Percentiles rank a stretch among this genome's conserved stretches.
Conservation (phyloP, 805 yeast genomes). For the Teunomyces atbi region DNA sequence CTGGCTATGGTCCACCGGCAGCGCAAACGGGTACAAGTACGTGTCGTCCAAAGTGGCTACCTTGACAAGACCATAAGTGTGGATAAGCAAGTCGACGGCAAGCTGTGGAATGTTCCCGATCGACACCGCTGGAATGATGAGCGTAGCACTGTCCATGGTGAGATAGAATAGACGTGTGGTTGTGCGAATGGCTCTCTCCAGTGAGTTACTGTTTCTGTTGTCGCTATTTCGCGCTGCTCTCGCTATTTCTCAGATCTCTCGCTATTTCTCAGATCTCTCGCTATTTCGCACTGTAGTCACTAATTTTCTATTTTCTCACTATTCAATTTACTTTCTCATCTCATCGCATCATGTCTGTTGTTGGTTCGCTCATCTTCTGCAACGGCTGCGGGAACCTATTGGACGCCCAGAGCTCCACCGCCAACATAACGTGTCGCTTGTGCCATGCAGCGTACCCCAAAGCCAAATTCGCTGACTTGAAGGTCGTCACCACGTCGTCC, state of each 20-base stretch:
- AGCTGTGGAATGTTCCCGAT: slow-evolving; percentile 91
- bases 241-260: background rate
- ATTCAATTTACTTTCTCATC: too few species aligned
- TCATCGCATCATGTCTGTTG: slow-evolving; percentile 69
- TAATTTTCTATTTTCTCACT: too few species aligned
- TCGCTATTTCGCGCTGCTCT: too few species aligned
- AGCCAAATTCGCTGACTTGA: slow-evolving; percentile 65
- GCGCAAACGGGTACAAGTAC: slow-evolving; percentile 75
- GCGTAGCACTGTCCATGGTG: slow-evolving; percentile 35
- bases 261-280: background rate
- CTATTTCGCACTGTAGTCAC: too few species aligned
- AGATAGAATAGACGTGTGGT: too few species aligned
- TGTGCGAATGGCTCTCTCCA: too few species aligned
- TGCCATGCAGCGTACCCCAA: slow-evolving; percentile 46
- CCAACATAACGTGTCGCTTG: slow-evolving; percentile 54
- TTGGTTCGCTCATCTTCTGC: slow-evolving; percentile 94
- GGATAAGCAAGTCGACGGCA: slow-evolving; percentile 67
- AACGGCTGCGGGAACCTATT: slow-evolving; percentile 87
- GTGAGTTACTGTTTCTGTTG: too few species aligned
- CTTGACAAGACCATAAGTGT: slow-evolving; percentile 52
- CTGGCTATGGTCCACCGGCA: slow-evolving; percentile 59
- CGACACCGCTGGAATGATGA: slow-evolving; percentile 79
- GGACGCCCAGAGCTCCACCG: slow-evolving; percentile 56
- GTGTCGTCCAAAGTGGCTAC: slow-evolving; percentile 58
- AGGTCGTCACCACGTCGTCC: slow-evolving; percentile 84